phyloP scores from a whole-genome alignment of 2,329 filamentous ascomycete genomes.

The Chlorencoelia australis region DNA sequence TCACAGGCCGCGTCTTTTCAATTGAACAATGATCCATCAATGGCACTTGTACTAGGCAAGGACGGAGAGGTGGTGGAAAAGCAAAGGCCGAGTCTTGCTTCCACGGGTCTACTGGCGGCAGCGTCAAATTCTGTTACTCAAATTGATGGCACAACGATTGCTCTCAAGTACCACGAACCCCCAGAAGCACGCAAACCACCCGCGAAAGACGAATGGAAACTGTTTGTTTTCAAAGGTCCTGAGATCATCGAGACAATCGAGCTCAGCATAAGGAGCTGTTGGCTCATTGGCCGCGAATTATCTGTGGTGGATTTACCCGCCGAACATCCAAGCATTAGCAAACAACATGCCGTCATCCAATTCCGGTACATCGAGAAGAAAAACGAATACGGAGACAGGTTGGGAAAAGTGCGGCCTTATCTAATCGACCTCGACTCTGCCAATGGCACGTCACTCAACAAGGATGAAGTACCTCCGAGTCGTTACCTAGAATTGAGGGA shows the following conservation, averaged over 20 bases:
- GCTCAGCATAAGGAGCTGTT: conserved; percentile 69
- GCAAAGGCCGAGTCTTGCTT: conserved; percentile 79
- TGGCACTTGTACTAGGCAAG: conserved; percentile 15
- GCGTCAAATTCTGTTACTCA: conserved; percentile 72
- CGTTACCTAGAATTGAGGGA: conserved; percentile 79
- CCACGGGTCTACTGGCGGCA: conserved; percentile 73
- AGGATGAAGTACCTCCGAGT: conserved; percentile 59
- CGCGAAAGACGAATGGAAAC: conserved; percentile 67
- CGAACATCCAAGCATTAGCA: conserved; percentile 86
- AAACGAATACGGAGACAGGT: conserved; percentile 79
- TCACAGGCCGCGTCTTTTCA: conserved; percentile 52
- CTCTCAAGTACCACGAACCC: conserved; percentile 94
- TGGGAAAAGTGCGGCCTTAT: conserved; percentile 74
- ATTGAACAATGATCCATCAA: conserved; percentile 34
- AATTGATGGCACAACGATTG: conserved; percentile 61
- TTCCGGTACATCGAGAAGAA: conserved; percentile 77
- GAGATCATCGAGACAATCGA: conserved; percentile 76
- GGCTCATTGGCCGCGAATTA: conserved; percentile 76
- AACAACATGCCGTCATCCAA: conserved; percentile 92
- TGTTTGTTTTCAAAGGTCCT: conserved; percentile 84
- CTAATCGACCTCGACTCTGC: conserved; percentile 88
- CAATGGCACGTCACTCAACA: conserved; percentile 81
- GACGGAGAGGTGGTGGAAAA: conserved; percentile 50
- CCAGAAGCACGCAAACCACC: conserved; percentile 84
- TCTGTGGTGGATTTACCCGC: conserved; percentile 73